phyloP scores from a whole-genome alignment of 1,284 basidiomycete genomes.

The Ustilago bromivora region DNA sequence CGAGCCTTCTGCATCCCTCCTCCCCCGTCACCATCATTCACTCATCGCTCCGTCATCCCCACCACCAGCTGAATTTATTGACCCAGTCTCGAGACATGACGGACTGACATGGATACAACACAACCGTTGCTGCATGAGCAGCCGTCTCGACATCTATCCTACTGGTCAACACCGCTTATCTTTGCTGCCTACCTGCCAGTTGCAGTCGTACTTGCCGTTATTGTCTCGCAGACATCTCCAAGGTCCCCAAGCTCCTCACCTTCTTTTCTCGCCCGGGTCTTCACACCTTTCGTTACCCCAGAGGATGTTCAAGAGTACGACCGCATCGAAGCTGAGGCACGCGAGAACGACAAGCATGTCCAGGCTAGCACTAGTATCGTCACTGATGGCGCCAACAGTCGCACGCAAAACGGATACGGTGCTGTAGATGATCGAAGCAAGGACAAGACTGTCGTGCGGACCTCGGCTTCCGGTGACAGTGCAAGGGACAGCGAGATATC shows the following conservation, averaged over 20 bases:
- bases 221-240: slow-evolving; percentile 17
- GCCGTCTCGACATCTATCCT: slow-evolving; percentile 5
- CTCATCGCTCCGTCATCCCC: background rate
- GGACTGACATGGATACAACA: background rate
- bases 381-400: background rate
- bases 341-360: slow-evolving; percentile 9
- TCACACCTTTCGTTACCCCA: slow-evolving; percentile 23
- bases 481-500: slow-evolving; percentile 18
- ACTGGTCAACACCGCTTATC: slow-evolving; percentile 16
- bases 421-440: background rate
- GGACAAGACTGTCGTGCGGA: background rate
- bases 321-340: slow-evolving; percentile 13
- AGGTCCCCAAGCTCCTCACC: background rate
- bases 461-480: background rate
- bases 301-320: slow-evolving; percentile 39
- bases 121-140: slow-evolving; percentile 16
- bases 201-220: slow-evolving; percentile 10
- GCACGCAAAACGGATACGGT: slow-evolving; percentile 9
- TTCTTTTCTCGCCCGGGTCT: slow-evolving; percentile 17
- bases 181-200: slow-evolving; percentile 30
- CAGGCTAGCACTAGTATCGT: background rate
- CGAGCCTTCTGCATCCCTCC: background rate
- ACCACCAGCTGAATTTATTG: background rate
- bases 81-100: background rate
- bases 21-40: background rate